phyloP scores from a whole-genome alignment of 805 yeast species.

The Lipomyces yamadae region DNA sequence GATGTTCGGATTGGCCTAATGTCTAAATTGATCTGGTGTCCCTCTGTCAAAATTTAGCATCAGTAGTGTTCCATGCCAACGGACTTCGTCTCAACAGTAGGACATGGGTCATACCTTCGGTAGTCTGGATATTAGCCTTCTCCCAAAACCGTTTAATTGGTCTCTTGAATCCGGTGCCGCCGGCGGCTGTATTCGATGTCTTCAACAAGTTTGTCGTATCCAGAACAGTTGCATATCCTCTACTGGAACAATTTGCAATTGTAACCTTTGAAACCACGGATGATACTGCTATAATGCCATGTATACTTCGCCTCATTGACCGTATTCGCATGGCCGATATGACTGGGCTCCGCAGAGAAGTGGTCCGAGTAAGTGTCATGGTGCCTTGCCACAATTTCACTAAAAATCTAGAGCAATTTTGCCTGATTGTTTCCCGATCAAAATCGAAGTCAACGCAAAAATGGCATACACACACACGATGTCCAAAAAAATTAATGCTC shows the following conservation, averaged over 20 bases:
- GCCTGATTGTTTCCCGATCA: neutral
- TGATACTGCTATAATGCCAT: neutral
- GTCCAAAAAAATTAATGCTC: no score
- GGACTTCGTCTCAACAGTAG: neutral
- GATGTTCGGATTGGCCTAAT: slow-evolving; percentile 83
- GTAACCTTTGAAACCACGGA: neutral
- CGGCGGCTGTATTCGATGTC: slow-evolving; percentile 14
- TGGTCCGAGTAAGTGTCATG: neutral
- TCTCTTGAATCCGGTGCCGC: slow-evolving; percentile 9
- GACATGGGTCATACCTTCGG: slow-evolving; percentile 23
- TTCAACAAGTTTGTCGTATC: slow-evolving; percentile 28
- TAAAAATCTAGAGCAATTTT: neutral
- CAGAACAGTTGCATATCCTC: slow-evolving; percentile 29
- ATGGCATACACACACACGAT: neutral
- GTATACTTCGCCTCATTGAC: neutral
- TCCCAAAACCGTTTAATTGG: slow-evolving; percentile 75
- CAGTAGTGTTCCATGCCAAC: neutral
- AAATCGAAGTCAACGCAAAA: neutral
- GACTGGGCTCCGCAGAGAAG: neutral
- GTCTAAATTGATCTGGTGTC: slow-evolving; percentile 53
- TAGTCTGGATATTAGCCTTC: slow-evolving; percentile 55
- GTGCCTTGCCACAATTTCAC: neutral
- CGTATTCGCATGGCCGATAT: neutral
- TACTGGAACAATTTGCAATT: neutral
- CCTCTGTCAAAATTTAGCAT: slow-evolving; percentile 14